A percentile compares a stretch with the other conserved stretches of the same genome.
These are phyloP conservation scores for Arthrocladium fulminans DNA, from an alignment of 2,329 filamentous ascomycete genomes.

Conservation along the genomic window DNA sequence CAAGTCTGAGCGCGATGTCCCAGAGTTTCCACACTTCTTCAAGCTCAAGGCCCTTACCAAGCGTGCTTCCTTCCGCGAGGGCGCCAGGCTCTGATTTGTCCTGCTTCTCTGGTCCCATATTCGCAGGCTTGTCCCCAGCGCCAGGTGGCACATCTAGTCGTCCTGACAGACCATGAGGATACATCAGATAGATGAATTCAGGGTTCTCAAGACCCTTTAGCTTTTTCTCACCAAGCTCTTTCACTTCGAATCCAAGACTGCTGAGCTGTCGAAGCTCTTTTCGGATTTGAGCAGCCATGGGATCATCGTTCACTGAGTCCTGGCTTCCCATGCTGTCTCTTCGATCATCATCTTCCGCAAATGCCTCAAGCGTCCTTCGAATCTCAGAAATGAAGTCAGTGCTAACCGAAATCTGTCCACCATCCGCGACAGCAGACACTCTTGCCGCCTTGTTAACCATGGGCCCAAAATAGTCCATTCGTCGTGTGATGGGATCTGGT, in stretches of 20 bases:
- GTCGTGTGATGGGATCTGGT: slow-evolving; percentile 86
- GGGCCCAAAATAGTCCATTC: slow-evolving; percentile 98
- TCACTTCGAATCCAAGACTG: slow-evolving; percentile 90
- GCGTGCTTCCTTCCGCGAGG: slow-evolving; percentile 52
- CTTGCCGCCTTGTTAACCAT: slow-evolving; percentile 98
- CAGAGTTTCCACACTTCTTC: slow-evolving; percentile 83
- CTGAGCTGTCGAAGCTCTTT: slow-evolving; percentile 80
- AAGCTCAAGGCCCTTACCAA: slow-evolving; percentile 63
- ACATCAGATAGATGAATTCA: slow-evolving; percentile 85
- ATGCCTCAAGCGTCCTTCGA: slow-evolving; percentile 78
- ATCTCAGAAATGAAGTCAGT: slow-evolving; percentile 96
- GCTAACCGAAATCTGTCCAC: slow-evolving; percentile 92
- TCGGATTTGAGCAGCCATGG: slow-evolving; percentile 65
- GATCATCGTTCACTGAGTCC: slow-evolving; percentile 67
- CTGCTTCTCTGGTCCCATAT: slow-evolving; percentile 38
- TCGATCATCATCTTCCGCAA: slow-evolving; percentile 68
- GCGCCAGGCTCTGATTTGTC: slow-evolving; percentile 47
- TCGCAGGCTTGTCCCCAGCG: slow-evolving; percentile 19
- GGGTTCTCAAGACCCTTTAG: slow-evolving; percentile 96
- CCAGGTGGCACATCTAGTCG: slow-evolving; percentile 41
- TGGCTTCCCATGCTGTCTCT: slow-evolving; percentile 60
- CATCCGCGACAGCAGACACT: slow-evolving; percentile 89
- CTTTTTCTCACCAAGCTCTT: slow-evolving; percentile 89
- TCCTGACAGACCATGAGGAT: slow-evolving; percentile 77
- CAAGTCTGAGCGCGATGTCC: slow-evolving; percentile 77